Base-by-base conservation (phyloP, 371 early-diverging fungal genomes). In the Apophysomyces elegans region DNA sequence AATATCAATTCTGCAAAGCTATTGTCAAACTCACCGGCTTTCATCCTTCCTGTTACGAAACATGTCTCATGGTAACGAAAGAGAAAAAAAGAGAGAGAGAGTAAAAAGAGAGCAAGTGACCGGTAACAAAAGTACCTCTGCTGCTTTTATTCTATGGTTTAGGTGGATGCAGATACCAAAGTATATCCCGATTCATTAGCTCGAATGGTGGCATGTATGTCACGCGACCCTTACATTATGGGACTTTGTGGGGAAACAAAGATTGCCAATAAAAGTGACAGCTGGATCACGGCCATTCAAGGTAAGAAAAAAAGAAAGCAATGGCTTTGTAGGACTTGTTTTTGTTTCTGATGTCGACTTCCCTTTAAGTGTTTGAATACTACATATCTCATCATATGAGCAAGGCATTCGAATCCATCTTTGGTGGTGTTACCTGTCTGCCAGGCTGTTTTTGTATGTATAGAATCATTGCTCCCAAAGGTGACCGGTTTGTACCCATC, bases 401-500 rank as follows among this genome's bases (percentile, higher is more conserved):
- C 65, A 98, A 98, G 75, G 91, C 95, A 0, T 98, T 98, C 73
- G 98, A 98, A 78, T 91, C 92, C 26, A 89, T 97, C 62, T 98
- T 98, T 78, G 98, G 98, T 32, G 95, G 95, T 69, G 97, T 98
- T 9, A 98, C 97, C 8, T 98, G 98, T 75, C 78, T 98, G 39
- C 98, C 98, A 11, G 98, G 98, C 13, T 98, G 98, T 69, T 98
- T 98, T 84, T 96, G 96, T 71, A 94, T 95, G 93, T 98, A 96
- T 74, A 89, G 97, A 56, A 90, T 98, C 67, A 92, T 93, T 68
- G 88, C 92, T 0, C 89, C 90, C 37, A 90, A 88, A 62, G 91
- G 89, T 14, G 80, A 77, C 36, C 76, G 76, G 0, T 76, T 71
- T 47, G 91, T 86, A 9, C 93, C 90, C 64, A 95, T 90, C 59